phyloP scores from a whole-genome alignment of 176 grass and related monocot genomes.

The Carex scoparia region DNA sequence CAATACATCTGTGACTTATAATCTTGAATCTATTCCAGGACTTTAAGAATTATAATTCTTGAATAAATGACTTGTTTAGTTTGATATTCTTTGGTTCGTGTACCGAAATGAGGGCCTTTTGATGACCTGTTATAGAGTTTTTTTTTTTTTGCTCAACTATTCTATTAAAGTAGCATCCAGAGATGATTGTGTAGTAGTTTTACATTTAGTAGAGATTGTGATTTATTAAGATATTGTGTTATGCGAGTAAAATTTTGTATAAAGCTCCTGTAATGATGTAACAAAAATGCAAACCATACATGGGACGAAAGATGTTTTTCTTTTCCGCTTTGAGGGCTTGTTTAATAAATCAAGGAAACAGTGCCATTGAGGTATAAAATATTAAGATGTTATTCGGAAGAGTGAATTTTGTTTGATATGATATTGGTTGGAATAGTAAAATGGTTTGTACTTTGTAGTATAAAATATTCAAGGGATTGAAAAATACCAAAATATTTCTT shows the following conservation, averaged over 20 bases:
- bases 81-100: conserved; percentile 14
- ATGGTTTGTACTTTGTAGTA: too few relatives aligned
- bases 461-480: too few relatives aligned
- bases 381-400: too few relatives aligned
- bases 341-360: not conserved
- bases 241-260: not conserved
- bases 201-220: not conserved
- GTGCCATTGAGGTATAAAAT: too few relatives aligned
- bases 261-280: not conserved
- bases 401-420: too few relatives aligned
- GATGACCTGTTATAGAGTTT: conserved; percentile 9
- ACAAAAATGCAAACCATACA: not conserved
- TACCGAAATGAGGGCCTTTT: not conserved
- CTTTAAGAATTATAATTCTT: conserved; percentile 37
- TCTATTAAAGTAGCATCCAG: not conserved
- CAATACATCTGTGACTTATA: conserved; percentile 50
- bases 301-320: not conserved
- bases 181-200: not conserved
- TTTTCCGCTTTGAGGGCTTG: not conserved
- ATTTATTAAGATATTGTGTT: not conserved
- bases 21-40: conserved; percentile 87
- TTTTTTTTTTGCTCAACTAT: not conserved
- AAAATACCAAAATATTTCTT: too few relatives aligned
- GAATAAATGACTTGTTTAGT: conserved; percentile 22
- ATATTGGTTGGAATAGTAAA: too few relatives aligned